These are phyloP conservation scores for Periconia sp. DNA, from an alignment of 2,329 filamentous ascomycete genomes.

Conservation along the genomic window DNA sequence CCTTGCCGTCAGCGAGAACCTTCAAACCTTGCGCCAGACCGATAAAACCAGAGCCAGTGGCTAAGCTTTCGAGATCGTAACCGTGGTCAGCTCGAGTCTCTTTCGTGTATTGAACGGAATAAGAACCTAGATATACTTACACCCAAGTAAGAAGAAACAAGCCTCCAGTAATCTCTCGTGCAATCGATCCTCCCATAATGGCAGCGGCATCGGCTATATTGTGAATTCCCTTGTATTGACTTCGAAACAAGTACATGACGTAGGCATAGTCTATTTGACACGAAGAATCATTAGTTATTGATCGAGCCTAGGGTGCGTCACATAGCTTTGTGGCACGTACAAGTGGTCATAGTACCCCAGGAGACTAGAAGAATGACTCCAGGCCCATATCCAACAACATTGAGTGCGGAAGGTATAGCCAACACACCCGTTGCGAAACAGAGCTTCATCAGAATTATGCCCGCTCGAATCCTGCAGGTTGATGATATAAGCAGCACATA, in stretches of 20 bases:
- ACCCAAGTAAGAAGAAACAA: conserved; percentile 10
- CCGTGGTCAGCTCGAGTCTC: background rate
- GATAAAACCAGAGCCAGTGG: conserved; percentile 1
- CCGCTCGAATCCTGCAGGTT: conserved; percentile 1
- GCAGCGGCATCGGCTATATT: conserved; percentile 10
- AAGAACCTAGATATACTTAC: no score
- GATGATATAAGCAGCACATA: no score
- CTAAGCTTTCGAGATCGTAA: background rate
- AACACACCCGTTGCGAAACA: conserved; percentile 4
- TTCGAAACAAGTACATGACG: conserved; percentile 7
- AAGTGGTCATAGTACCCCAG: conserved; percentile 2
- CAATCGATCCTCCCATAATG: conserved; percentile 8
- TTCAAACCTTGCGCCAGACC: conserved; percentile 4
- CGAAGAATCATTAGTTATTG: background rate
- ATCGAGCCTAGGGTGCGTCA: background rate
- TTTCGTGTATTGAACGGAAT: background rate
- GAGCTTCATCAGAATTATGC: conserved; percentile 1
- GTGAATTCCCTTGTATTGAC: conserved; percentile 4
- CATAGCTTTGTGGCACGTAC: no score
- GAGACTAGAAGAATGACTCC: background rate
- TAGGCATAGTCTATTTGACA: conserved; percentile 6
- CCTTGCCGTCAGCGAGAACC: conserved; percentile 3
- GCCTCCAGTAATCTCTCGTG: conserved; percentile 6
- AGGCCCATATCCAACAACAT: conserved; percentile 2
- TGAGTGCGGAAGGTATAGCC: conserved; percentile 2